A percentile compares a stretch with the other conserved stretches of the same genome.
Conservation (phyloP, 257 asterid species). For the Solanum habrochaites region DNA sequence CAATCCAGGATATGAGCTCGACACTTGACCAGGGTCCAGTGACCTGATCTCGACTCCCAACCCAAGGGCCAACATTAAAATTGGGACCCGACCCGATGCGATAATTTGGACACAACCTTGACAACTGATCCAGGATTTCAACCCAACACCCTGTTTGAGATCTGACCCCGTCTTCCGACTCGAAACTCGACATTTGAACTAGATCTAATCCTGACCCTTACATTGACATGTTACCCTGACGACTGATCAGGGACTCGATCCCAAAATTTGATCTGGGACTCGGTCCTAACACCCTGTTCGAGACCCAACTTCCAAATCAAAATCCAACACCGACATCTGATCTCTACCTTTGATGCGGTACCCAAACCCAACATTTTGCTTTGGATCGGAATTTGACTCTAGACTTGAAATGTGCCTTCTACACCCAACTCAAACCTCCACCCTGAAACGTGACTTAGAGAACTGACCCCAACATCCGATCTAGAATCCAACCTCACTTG, state of each 20-base stretch:
- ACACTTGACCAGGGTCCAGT: no score
- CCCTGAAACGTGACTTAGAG: not conserved
- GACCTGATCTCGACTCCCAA: no score
- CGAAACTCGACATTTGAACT: not conserved
- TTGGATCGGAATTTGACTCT: not conserved
- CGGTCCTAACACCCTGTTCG: not conserved
- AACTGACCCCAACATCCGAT: not conserved
- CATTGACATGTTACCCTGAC: not conserved
- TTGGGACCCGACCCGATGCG: accelerated
- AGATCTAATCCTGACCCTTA: not conserved
- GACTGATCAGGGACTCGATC: not conserved
- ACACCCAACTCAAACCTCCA: not conserved
- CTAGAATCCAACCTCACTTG: not conserved
- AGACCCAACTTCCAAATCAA: not conserved
- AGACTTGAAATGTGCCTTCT: not conserved
- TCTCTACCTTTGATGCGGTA: accelerated
- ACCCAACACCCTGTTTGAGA: not conserved
- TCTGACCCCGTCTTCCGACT: not conserved
- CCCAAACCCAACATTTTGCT: not conserved
- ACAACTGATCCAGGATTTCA: not conserved
- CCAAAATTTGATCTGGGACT: not conserved
- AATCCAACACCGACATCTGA: not conserved
- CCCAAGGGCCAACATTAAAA: not conserved
- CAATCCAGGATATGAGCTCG: no score
- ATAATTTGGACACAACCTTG: not conserved